Percentiles rank a stretch among this genome's conserved stretches.
phyloP scores from a whole-genome alignment of 148 eudicot species.

The Rhododendron griersonianum region DNA sequence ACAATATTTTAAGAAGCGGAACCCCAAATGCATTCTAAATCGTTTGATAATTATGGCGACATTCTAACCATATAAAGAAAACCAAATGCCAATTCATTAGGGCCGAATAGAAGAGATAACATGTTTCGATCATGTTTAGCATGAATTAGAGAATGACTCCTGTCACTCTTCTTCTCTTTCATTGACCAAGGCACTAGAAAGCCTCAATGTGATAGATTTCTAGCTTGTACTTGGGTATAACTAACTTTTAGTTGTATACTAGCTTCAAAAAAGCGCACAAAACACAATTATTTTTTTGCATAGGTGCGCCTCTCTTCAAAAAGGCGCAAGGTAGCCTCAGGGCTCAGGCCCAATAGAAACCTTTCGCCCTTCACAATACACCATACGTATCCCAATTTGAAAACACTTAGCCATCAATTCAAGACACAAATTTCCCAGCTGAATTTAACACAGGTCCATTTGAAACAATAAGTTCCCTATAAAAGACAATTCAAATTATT shows the following conservation, averaged over 20 bases:
- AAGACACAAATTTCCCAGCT: background rate
- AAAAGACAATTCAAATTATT: conserved; percentile 14
- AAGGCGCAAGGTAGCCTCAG: too few species aligned
- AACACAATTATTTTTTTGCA: too few species aligned
- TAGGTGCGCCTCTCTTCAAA: too few species aligned
- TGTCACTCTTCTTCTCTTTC: background rate
- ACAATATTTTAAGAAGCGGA: background rate
- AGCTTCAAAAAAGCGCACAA: background rate
- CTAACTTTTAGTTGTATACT: background rate
- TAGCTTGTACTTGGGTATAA: background rate
- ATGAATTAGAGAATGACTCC: background rate
- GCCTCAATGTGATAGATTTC: background rate
- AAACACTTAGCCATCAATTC: background rate
- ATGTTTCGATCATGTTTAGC: background rate
- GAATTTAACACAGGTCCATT: background rate
- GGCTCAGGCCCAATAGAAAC: too few species aligned
- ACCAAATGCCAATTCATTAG: background rate
- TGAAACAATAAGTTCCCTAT: background rate
- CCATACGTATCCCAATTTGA: background rate
- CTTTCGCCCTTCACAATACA: too few species aligned
- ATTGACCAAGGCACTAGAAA: background rate
- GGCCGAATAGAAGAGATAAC: background rate
- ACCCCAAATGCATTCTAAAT: background rate
- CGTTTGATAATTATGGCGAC: background rate
- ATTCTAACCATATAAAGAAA: background rate